Evolutionary conservation across 2,329 filamentous ascomycete species (phyloP).

Genomic region (Aspergillus piperis): DNA sequence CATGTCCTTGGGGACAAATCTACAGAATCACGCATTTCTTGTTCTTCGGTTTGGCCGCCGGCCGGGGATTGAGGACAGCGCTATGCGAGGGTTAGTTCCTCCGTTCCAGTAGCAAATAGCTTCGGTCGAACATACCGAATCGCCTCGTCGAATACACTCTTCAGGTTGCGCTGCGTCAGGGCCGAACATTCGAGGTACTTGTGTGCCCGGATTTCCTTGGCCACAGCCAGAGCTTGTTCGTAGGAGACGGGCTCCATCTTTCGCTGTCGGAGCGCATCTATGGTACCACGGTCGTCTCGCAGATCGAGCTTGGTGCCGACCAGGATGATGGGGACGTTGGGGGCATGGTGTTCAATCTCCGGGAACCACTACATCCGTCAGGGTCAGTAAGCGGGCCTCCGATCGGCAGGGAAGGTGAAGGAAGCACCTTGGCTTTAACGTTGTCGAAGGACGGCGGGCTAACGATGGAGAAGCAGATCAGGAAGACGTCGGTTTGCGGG

Average conservation of each 20-base stretch:
- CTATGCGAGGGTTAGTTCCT: conserved; percentile 26
- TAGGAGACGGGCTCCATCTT: conserved; percentile 97
- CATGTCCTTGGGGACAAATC: conserved; percentile 24
- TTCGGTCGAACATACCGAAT: conserved; percentile 70
- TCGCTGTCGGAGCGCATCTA: conserved; percentile 81
- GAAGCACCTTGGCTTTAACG: conserved; percentile 89
- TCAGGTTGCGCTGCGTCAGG: conserved; percentile 91
- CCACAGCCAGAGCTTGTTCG: conserved; percentile 83
- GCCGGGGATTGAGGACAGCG: conserved; percentile 52
- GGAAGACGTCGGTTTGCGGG: conserved; percentile 96
- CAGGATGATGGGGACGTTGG: conserved; percentile 91
- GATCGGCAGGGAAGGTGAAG: neutral
- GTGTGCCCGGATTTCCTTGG: conserved; percentile 91
- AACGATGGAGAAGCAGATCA: conserved; percentile 98
- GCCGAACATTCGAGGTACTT: conserved; percentile 99
- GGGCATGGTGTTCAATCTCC: conserved; percentile 95
- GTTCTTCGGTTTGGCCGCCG: conserved; percentile 47
- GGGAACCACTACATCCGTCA: conserved; percentile 75
- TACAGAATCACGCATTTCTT: conserved; percentile 51
- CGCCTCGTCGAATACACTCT: conserved; percentile 98
- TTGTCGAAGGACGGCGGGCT: conserved; percentile 98
- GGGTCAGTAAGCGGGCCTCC: conserved; percentile 10
- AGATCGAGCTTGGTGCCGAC: conserved; percentile 97
- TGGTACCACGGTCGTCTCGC: conserved; percentile 80
- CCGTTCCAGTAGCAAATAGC: neutral